Percentiles rank a stretch among this genome's conserved stretches.
phyloP scores from a whole-genome alignment of 306 rosid species.

The Myrica gale region DNA sequence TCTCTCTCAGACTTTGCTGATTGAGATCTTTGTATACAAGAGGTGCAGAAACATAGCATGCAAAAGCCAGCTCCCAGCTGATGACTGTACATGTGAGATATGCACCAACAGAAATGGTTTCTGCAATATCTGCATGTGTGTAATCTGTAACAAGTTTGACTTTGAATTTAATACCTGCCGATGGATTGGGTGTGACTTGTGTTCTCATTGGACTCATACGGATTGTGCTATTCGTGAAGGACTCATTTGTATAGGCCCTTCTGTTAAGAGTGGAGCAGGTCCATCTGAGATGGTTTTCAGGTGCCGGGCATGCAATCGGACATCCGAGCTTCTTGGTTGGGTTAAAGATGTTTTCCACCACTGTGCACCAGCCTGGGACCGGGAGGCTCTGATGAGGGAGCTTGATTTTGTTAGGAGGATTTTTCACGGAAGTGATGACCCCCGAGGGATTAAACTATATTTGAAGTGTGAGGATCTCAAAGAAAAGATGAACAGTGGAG shows the following conservation, averaged over 20 bases:
- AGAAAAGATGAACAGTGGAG: constrained; percentile 64
- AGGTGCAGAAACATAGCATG: constrained; percentile 95
- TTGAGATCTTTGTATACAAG: constrained; percentile 83
- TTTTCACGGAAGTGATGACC: constrained; percentile 82
- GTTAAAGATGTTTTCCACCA: constrained; percentile 97
- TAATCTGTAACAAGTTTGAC: constrained; percentile 93
- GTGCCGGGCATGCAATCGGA: constrained; percentile 90
- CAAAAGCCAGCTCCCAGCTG: constrained; percentile 91
- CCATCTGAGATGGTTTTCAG: constrained; percentile 90
- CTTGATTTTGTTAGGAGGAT: constrained; percentile 94
- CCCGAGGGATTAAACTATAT: constrained; percentile 75
- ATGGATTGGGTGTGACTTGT: constrained; percentile 95
- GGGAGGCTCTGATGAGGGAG: constrained; percentile 77
- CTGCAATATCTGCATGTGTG: constrained; percentile 99
- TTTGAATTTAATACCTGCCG: constrained; percentile 98
- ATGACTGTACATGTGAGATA: constrained; percentile 88
- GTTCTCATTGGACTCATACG: constrained; percentile 99
- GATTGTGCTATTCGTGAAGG: constrained; percentile 97
- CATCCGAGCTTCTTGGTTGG: constrained; percentile 97
- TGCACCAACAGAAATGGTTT: constrained; percentile 82
- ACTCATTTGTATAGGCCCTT: constrained; percentile 73
- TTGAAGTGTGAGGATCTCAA: constrained; percentile 85
- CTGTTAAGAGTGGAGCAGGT: constrained; percentile 66
- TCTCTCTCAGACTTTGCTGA: constrained; percentile 77
- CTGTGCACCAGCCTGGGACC: constrained; percentile 92